These are phyloP conservation scores for Nothomitra cinnamomea DNA, from an alignment of 2,329 filamentous ascomycete genomes.

Conservation along the genomic window DNA sequence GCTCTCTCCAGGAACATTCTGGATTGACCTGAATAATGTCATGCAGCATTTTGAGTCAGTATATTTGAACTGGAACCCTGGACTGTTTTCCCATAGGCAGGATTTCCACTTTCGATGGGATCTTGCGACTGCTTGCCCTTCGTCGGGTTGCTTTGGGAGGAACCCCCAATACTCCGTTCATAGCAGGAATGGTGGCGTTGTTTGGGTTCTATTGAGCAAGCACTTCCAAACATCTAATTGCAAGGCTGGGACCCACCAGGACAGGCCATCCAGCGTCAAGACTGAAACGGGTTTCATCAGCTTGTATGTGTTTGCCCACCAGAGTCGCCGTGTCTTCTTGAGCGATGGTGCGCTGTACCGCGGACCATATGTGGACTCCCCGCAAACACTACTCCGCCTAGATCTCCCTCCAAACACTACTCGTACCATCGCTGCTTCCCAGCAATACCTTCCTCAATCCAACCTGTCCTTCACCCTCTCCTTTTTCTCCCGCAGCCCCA, in stretches of 20 bases:
- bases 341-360: constrained; percentile 54
- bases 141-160: constrained; percentile 55
- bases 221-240: constrained; percentile 54
- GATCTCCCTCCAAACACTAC: constrained; percentile 34
- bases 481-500: constrained; percentile 50
- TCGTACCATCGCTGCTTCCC: constrained; percentile 54
- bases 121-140: constrained; percentile 32
- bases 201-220: constrained; percentile 75
- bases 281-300: constrained; percentile 56
- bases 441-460: constrained; percentile 57
- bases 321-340: constrained; percentile 56
- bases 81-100: constrained; percentile 61
- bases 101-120: constrained; percentile 87
- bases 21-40: constrained; percentile 80
- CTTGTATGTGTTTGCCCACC: constrained; percentile 59
- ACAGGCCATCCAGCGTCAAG: constrained; percentile 5
- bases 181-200: constrained; percentile 36
- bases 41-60: constrained; percentile 88
- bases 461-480: constrained; percentile 77
- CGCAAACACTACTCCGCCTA: constrained; percentile 72
- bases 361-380: constrained; percentile 82
- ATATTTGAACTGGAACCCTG: constrained; percentile 94
- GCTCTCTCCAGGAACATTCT: constrained; percentile 60
- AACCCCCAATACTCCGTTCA: constrained; percentile 44
- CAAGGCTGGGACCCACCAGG: constrained; percentile 13